Evolutionary conservation across 352 stramenopile genomes (phyloP).

Genomic region (Phytophthora crassamura): DNA sequence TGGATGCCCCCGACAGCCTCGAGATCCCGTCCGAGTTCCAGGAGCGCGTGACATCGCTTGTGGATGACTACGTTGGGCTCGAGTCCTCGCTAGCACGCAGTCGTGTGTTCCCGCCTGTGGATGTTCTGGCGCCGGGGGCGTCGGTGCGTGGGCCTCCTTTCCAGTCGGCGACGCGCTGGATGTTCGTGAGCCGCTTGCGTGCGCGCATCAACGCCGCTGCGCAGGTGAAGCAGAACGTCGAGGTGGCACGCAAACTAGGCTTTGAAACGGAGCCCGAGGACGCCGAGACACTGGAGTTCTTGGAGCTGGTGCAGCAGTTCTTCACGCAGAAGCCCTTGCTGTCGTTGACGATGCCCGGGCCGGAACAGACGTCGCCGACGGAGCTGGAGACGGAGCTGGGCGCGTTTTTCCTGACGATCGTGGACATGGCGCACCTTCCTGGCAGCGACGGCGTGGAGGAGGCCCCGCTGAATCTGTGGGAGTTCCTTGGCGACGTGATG

Average conservation of each 20-base stretch:
- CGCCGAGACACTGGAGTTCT: slow-evolving; percentile 72
- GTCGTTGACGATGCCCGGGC: slow-evolving; percentile 11
- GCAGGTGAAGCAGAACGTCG: slow-evolving; percentile 65
- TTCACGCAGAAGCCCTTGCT: slow-evolving; percentile 59
- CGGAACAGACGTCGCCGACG: slow-evolving; percentile 23
- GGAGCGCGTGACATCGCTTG: slow-evolving; percentile 70
- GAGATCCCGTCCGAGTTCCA: slow-evolving; percentile 66
- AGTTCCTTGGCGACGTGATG: slow-evolving; percentile 53
- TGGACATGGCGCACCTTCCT: slow-evolving; percentile 54
- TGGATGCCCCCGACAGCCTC: slow-evolving; percentile 61
- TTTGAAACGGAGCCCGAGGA: slow-evolving; percentile 83
- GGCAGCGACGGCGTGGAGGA: slow-evolving; percentile 22
- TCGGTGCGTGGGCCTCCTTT: slow-evolving; percentile 80
- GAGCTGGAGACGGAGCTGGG: slow-evolving; percentile 59
- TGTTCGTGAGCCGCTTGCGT: slow-evolving; percentile 63
- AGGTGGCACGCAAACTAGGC: slow-evolving; percentile 63
- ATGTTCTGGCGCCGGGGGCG: slow-evolving; percentile 64
- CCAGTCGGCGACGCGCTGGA: slow-evolving; percentile 79
- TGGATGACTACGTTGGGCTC: slow-evolving; percentile 72
- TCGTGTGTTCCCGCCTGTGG: slow-evolving; percentile 75
- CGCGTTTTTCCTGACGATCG: slow-evolving; percentile 64
- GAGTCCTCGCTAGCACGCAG: slow-evolving; percentile 52
- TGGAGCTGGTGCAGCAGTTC: slow-evolving; percentile 76
- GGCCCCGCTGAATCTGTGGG: slow-evolving; percentile 49
- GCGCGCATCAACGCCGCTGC: slow-evolving; percentile 68